Base-by-base conservation (phyloP, 768 basidiomycete species). In the Boletus eberwhitei region DNA sequence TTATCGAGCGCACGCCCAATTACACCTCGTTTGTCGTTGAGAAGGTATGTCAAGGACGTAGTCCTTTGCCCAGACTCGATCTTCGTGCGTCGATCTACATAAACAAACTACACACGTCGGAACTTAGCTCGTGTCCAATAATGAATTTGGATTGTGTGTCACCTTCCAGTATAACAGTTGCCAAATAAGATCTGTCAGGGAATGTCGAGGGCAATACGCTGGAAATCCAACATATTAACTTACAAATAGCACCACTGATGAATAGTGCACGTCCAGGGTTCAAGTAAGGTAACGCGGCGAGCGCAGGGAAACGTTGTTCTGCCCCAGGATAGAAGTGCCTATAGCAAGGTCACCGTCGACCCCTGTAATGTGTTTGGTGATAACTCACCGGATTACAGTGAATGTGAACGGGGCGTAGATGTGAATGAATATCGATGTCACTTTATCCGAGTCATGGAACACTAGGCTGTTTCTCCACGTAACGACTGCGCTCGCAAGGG, bases 381-480 rank as follows among this genome's bases (percentile, higher is more conserved):
- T 29, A 19, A 71, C 84, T 32, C 58, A 90, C 91, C 90, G 79
- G 52, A 98, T 93, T 22, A 94, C 87, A 14, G 92, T 94, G 63
- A 99, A 90, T 4, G 88, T 85, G 58, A 96, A 84, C 0, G 97
- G 92, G 0, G 91, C 82, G 65, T 97, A 98, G 53, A 98, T 87
- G 67, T 99, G 97, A 32, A 99, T 83, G 74, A 95, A 98, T 24
- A 99, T 75, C 11, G 90, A 93, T 17, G 91, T 98, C 66, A 98
- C 90, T 72, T 98, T 98, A 71, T 99, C 97, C 52, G 85, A 80
- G 64, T 96, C 94, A 65, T 99, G 97, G 75, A 99, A 99, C 3
- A 99, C 97, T 22, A 99, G 84, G 60, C 92, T 95, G 66, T 99
- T 99, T 57, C 97, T 81, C 97, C 97, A 99, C 11, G 96, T 98